Evolutionary conservation across 257 asterid genomes (phyloP).

Genomic region (Nyctanthes arbortristis): DNA sequence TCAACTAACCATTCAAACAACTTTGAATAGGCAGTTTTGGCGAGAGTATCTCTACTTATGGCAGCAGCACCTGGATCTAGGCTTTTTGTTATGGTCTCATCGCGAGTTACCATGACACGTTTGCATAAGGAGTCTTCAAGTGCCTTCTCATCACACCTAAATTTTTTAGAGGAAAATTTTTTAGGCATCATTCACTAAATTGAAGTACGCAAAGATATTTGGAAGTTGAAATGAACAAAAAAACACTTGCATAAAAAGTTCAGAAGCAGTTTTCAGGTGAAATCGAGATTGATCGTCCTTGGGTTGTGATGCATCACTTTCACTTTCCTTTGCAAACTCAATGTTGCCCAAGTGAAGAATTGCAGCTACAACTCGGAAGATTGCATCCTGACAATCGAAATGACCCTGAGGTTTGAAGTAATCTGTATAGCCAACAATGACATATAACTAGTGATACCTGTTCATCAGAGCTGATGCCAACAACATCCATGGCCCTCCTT

Average conservation of each 20-base stretch:
- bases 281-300: conserved; percentile 71
- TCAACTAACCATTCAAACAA: conserved; percentile 83
- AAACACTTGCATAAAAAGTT: conserved; percentile 66
- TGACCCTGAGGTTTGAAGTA: conserved; percentile 20
- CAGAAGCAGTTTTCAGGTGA: conserved; percentile 74
- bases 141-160: conserved; percentile 74
- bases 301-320: conserved; percentile 73
- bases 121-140: conserved; percentile 87
- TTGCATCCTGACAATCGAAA: conserved; percentile 64
- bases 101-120: conserved; percentile 89
- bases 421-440: conserved; percentile 12
- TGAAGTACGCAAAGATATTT: neutral
- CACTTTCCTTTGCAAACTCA: conserved; percentile 68
- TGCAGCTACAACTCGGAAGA: conserved; percentile 86
- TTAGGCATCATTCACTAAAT: conserved; percentile 5
- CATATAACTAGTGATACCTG: conserved; percentile 50
- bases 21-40: conserved; percentile 77
- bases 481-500: conserved; percentile 84
- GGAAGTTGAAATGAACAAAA: conserved; percentile 15
- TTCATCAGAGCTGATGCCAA: conserved; percentile 75
- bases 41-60: conserved; percentile 79
- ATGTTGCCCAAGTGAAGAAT: conserved; percentile 89
- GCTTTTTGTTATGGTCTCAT: conserved; percentile 78
- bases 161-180: conserved; percentile 16
- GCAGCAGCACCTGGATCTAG: conserved; percentile 72